Evolutionary conservation across 176 grass and related monocot species (phyloP).

Genomic region (Guadua angustifolia): DNA sequence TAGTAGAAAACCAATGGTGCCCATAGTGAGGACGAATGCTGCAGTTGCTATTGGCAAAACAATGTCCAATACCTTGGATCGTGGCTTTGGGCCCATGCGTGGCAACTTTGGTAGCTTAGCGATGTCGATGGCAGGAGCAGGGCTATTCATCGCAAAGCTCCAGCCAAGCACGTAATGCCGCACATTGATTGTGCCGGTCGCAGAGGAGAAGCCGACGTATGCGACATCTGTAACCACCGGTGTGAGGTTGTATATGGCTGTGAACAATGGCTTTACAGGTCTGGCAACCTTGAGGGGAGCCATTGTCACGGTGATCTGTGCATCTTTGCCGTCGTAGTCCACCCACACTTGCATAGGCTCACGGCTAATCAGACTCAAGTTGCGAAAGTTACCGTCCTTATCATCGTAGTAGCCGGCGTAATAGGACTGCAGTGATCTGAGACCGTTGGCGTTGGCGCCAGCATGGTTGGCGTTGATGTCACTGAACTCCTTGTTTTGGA

Average conservation of each 20-base stretch:
- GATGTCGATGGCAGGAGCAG: constrained; percentile 26
- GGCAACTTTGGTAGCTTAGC: constrained; percentile 37
- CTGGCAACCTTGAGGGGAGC: constrained; percentile 26
- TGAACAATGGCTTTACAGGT: constrained; percentile 41
- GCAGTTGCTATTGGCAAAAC: constrained; percentile 34
- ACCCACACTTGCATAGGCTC: constrained; percentile 49
- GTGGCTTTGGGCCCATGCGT: constrained; percentile 17
- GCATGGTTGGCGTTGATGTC: constrained; percentile 59
- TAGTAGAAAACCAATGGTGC: neutral
- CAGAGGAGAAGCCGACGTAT: constrained; percentile 43
- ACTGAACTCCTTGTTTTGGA: constrained; percentile 35
- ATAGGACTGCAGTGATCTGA: constrained; percentile 27
- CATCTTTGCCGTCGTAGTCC: constrained; percentile 28
- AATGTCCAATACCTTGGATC: constrained; percentile 34
- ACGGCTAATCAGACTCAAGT: constrained; percentile 52
- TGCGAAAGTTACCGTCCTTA: constrained; percentile 29
- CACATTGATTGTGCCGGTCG: constrained; percentile 36
- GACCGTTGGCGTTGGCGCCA: constrained; percentile 44
- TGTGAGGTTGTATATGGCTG: constrained; percentile 44
- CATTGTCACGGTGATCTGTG: constrained; percentile 22
- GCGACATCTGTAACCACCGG: constrained; percentile 31
- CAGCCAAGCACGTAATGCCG: constrained; percentile 42
- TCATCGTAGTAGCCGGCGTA: constrained; percentile 41
- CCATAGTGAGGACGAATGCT: neutral
- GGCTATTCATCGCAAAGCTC: constrained; percentile 38